Evolutionary conservation across 1,284 basidiomycete genomes (phyloP), one percentile per base, ranked within the genome.

Genomic region (Papiliotrema fonsecae): DNA sequence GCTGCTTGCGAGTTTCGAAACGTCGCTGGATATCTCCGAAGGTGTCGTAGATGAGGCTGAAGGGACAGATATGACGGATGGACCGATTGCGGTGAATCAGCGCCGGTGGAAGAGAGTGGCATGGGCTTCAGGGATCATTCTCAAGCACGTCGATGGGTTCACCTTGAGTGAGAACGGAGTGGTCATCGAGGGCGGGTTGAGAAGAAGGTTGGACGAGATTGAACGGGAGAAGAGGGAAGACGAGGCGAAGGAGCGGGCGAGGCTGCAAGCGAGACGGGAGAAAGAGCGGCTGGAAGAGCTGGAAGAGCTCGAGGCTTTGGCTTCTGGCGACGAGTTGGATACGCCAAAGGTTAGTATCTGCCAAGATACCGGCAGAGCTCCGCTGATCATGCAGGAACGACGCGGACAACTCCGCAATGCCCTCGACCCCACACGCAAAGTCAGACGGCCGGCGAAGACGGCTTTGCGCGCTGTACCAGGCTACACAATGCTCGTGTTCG

Each of bases 401-500:
- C 74, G 59, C 66, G 65, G 63, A 16, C 68, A 70, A 41, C 70
- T 72, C 60, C 78, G 62, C 49, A 62, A 78, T 65, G 52, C 74
- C 19, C 51, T 69, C 30, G 67, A 52, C 41, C 36, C 44, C 19
- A 13, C 24, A 41, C 28, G 34, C 5, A 35, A 46, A 41, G 61
- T 58, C 32, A 60, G 64, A 19, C 55, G 57, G 25, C 25, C 42
- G 25, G 52, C 50, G 28, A 54, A 57, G 38, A 48, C 52, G 14
- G 60, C 76, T 7, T 65, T 87, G n/a, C 75, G 78, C 34, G 79
- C 89, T 50, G 76, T 88, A 6, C 81, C 89, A 0, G 92, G 93
- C 1, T 96, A 93, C 71, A 91, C 90, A 2, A 79, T 87, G 34
- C 83, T 98, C 45, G 84, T 98, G 6, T 78, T 97, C 61, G 93